Conservation (phyloP, 2,329 filamentous ascomycete species). For the Corinectria fuckeliana region DNA sequence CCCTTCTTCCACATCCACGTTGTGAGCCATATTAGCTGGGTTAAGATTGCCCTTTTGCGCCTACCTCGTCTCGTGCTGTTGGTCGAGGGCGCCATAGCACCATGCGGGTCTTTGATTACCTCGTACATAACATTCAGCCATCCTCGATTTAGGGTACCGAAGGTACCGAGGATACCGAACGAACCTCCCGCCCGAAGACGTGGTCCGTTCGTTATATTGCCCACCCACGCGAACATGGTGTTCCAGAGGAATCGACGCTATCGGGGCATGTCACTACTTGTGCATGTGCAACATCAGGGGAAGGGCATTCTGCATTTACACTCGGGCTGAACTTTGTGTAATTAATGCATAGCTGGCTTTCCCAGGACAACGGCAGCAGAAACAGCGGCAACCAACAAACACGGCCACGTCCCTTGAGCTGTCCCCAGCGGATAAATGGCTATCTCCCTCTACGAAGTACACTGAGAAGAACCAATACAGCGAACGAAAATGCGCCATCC, state of each 20-base stretch:
- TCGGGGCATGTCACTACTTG: conserved; percentile 18
- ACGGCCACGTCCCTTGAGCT: neutral
- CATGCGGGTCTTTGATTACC: conserved; percentile 33
- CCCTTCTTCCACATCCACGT: conserved; percentile 19
- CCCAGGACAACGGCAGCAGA: neutral
- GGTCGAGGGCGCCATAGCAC: conserved; percentile 21
- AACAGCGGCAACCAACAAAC: neutral
- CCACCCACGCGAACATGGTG: conserved; percentile 20
- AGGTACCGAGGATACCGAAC: conserved; percentile 8
- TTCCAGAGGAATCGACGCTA: conserved; percentile 9
- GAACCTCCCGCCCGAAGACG: conserved; percentile 15
- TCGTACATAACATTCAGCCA: conserved; percentile 5
- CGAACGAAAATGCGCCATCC: conserved; percentile 10
- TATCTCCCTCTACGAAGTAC: neutral
- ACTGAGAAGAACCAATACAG: neutral
- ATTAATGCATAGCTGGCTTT: neutral
- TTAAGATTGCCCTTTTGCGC: conserved; percentile 25
- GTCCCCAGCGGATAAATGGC: neutral
- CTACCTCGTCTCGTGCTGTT: conserved; percentile 12
- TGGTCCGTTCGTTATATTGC: conserved; percentile 29
- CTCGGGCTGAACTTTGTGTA: neutral
- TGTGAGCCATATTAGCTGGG: conserved; percentile 25
- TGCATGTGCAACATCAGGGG: conserved; percentile 23
- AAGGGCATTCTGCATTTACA: neutral
- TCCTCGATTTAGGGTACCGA: conserved; percentile 18